A percentile compares a stretch with the other conserved stretches of the same genome.
Evolutionary conservation across 345 rosid species (phyloP).

Genomic region (Hypericum androsaemum): DNA sequence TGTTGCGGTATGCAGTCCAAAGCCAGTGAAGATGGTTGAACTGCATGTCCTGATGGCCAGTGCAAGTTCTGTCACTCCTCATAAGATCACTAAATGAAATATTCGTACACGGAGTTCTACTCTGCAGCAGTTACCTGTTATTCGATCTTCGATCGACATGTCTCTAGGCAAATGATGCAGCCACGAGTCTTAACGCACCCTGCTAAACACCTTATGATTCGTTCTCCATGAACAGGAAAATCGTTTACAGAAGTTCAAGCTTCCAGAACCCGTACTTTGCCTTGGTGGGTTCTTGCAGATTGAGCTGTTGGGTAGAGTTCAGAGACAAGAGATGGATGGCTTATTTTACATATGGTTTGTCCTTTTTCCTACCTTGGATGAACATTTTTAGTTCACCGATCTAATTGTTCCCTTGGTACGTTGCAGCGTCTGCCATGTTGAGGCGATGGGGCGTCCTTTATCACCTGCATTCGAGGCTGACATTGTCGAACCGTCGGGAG

Average conservation of each 20-base stretch:
- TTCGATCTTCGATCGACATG: background rate
- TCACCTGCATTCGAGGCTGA: conserved; percentile 39
- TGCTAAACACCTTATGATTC: background rate
- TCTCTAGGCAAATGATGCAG: background rate
- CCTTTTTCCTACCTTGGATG: background rate
- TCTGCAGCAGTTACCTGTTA: too few species aligned
- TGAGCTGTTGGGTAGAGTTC: conserved; percentile 81
- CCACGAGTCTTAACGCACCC: background rate
- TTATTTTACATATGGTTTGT: conserved; percentile 78
- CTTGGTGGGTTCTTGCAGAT: conserved; percentile 69
- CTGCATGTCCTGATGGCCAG: too few species aligned
- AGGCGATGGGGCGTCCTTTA: conserved; percentile 52
- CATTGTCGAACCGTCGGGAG: conserved; percentile 36
- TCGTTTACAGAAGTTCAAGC: conserved; percentile 58
- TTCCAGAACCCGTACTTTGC: conserved; percentile 85
- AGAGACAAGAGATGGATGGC: conserved; percentile 72
- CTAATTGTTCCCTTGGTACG: background rate
- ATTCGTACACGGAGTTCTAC: too few species aligned
- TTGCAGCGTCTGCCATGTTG: conserved; percentile 69
- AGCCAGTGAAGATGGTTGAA: too few species aligned
- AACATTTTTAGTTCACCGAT: background rate
- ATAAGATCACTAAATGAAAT: too few species aligned
- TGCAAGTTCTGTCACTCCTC: too few species aligned
- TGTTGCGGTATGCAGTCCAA: background rate
- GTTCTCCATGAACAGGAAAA: conserved; percentile 45